Conservation (phyloP, 305 asterid species). For the Ruellia speciosa region DNA sequence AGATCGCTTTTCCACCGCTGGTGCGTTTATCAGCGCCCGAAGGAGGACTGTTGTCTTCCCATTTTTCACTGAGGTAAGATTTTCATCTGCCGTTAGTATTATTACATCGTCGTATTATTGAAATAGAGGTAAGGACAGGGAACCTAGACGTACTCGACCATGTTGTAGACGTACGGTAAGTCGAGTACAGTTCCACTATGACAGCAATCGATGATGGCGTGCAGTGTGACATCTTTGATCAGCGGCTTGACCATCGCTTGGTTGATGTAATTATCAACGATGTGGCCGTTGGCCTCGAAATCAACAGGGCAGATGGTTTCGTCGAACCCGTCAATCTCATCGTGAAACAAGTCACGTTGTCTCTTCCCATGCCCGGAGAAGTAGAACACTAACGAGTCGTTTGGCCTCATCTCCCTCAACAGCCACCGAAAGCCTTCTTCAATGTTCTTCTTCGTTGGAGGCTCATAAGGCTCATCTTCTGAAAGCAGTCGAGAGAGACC, state of each 20-base stretch:
- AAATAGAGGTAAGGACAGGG: too few relatives aligned
- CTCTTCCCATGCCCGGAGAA: conserved; percentile 66
- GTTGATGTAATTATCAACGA: conserved; percentile 52
- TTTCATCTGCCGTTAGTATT: not conserved
- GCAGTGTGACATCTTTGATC: conserved; percentile 40
- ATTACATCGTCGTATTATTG: not conserved
- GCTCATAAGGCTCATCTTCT: conserved; percentile 31
- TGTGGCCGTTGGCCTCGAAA: conserved; percentile 40
- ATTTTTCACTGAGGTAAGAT: conserved; percentile 30
- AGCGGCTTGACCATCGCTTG: conserved; percentile 45
- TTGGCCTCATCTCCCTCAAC: conserved; percentile 33
- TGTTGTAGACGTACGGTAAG: conserved; percentile 38
- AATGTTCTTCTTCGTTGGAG: conserved; percentile 51
- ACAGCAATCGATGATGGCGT: conserved; percentile 62
- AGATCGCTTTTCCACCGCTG: conserved; percentile 56
- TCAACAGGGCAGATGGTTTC: conserved; percentile 73
- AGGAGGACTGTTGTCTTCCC: conserved; percentile 47
- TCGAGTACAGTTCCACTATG: conserved; percentile 81
- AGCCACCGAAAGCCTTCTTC: conserved; percentile 49
- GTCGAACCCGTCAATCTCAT: conserved; percentile 68
- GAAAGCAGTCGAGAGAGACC: conserved; percentile 3
- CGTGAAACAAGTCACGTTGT: conserved; percentile 30
- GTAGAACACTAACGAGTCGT: conserved; percentile 65
- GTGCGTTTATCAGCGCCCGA: conserved; percentile 44
- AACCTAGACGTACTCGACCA: conserved; percentile 22